A percentile compares a stretch with the other conserved stretches of the same genome.
phyloP scores from a whole-genome alignment of 176 grass and related monocot genomes.

The Phoenix roebelenii region DNA sequence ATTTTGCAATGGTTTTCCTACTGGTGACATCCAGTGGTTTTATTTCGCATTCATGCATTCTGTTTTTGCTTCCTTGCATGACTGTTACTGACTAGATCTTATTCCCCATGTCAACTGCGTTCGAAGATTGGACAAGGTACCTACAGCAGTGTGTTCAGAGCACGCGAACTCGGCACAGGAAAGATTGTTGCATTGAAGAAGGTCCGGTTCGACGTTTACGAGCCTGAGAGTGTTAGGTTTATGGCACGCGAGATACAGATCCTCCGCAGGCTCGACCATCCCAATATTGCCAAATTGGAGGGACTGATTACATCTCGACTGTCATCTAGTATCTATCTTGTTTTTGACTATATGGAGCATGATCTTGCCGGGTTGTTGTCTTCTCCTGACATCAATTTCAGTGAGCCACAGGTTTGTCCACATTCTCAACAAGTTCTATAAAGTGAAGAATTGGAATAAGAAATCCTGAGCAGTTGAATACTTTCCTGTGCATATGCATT shows the following conservation, averaged over 20 bases:
- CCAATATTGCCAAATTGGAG: constrained; percentile 42
- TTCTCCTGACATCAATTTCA: constrained; percentile 34
- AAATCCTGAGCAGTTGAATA: not conserved
- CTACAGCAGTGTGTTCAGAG: constrained; percentile 46
- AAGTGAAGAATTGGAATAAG: too few species aligned
- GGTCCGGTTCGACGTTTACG: constrained; percentile 39
- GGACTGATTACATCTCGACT: constrained; percentile 41
- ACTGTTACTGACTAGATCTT: not conserved
- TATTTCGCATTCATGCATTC: not conserved
- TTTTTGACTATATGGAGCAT: constrained; percentile 56
- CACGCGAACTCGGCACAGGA: constrained; percentile 33
- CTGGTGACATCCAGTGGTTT: too few species aligned
- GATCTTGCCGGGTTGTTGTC: constrained; percentile 41
- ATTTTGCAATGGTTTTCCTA: too few species aligned
- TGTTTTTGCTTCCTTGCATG: not conserved
- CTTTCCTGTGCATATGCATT: not conserved
- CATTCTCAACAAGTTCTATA: not conserved
- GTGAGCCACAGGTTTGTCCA: constrained; percentile 27
- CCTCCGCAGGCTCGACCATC: constrained; percentile 40
- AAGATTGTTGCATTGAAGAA: constrained; percentile 38
- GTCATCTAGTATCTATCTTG: constrained; percentile 44
- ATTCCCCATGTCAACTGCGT: constrained; percentile 1
- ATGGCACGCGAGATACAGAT: constrained; percentile 48
- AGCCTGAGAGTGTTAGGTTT: constrained; percentile 37
- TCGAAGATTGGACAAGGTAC: constrained; percentile 46